Evolutionary conservation across 305 asterid genomes (phyloP), one percentile per base, ranked within the genome.

Genomic region (Fraxinus platypoda): DNA sequence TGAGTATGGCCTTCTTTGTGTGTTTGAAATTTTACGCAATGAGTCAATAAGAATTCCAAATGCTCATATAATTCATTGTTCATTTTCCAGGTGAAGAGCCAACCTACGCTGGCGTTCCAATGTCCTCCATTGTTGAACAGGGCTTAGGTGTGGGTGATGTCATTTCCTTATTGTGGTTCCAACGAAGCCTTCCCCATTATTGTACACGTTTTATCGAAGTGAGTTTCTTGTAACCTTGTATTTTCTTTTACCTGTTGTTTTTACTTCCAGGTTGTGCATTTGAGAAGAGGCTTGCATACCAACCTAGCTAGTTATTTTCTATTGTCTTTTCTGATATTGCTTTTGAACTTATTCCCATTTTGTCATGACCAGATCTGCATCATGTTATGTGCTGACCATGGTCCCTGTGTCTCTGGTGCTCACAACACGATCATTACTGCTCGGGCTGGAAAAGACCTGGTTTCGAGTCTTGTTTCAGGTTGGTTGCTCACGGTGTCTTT

Each of bases 371-470:
- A 95, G 98, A 95, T 94, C 70, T 95, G 99, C 80, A 84, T 95
- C 89, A 95, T 95, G 98, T 77, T 94, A 88, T 95, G 98, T 88
- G 98, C 98, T 33, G 98, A 95, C 84, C 99, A 95, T 76, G 99
- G 99, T 84, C 98, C 98, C 35, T 94, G 98, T 84, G 99, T 94
- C 81, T 95, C 98, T 84, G 98, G 99, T 83, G 99, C 99, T 73
- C 99, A 95, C 94, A 95, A 93, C 92, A 87, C 95, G 49, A 95
- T 95, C 25, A 97, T 94, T 21, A 95, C 99, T 23, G 95, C 99
- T 77, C 92, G 99, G 87, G 99, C 99, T 37, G 98, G 99, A 84
- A 95, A 95, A 87, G 99, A 95, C 87, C 90, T 95, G 19, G 98
- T 95, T 38, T 94, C 99, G 23, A 88, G 99, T 86, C 99, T 95